Percentiles rank a stretch among this genome's conserved stretches.
phyloP scores from a whole-genome alignment of 257 asterid species.

The Phtheirospermum japonicum region DNA sequence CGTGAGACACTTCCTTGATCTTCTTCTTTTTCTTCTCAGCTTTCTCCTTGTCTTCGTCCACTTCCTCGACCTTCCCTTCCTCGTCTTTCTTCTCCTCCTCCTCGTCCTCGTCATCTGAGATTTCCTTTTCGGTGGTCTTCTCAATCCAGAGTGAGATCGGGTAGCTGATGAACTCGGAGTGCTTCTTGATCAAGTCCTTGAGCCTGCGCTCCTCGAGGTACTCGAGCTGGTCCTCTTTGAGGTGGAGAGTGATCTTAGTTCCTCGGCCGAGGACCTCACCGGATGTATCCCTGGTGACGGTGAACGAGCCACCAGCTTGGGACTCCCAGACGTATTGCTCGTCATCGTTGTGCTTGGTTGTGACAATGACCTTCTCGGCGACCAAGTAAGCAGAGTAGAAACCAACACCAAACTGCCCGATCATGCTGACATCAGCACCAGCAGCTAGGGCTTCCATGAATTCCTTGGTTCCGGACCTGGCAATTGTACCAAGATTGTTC shows the following conservation, averaged over 20 bases:
- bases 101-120: constrained; percentile 69
- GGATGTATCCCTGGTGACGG: constrained; percentile 53
- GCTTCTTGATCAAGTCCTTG: constrained; percentile 67
- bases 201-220: constrained; percentile 65
- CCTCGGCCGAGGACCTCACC: constrained; percentile 61
- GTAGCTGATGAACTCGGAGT: constrained; percentile 66
- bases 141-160: constrained; percentile 62
- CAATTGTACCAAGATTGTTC: constrained; percentile 72
- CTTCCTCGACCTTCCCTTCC: constrained; percentile 63
- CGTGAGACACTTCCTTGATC: constrained; percentile 62
- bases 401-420: constrained; percentile 72
- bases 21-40: constrained; percentile 60
- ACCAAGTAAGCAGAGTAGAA: constrained; percentile 66
- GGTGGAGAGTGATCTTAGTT: constrained; percentile 50
- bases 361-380: constrained; percentile 65
- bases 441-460: constrained; percentile 70
- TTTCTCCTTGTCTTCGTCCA: constrained; percentile 60
- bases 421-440: constrained; percentile 80
- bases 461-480: constrained; percentile 68
- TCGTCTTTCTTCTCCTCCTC: constrained; percentile 68
- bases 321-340: constrained; percentile 77
- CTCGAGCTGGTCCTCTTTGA: constrained; percentile 73
- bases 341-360: constrained; percentile 58
- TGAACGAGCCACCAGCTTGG: constrained; percentile 69
- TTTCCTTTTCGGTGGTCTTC: constrained; percentile 64